These are phyloP conservation scores for Plantago coronopus DNA, from an alignment of 305 asterid genomes.

Conservation along the genomic window DNA sequence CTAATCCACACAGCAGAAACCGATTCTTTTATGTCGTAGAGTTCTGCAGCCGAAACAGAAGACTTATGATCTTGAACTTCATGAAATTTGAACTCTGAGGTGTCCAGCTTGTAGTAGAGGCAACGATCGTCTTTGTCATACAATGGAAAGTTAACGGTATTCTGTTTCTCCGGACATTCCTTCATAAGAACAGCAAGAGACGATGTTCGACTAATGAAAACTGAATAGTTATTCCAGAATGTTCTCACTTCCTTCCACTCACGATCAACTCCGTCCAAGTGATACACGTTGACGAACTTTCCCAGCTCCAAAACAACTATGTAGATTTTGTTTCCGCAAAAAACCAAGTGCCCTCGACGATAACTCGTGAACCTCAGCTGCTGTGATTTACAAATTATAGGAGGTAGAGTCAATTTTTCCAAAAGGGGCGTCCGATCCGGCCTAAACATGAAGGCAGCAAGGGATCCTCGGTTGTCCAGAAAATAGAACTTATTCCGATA, in stretches of 20 bases:
- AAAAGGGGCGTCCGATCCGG: not conserved
- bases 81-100: not conserved
- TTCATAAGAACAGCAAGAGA: not conserved
- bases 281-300: not conserved
- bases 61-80: not conserved
- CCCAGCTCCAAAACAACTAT: not conserved
- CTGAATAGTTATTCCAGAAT: not conserved
- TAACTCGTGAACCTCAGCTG: not conserved
- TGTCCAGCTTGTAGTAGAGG: not conserved
- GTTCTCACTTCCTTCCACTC: not conserved
- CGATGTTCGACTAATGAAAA: not conserved
- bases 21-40: not conserved
- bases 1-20: not conserved
- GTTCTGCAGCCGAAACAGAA: not conserved
- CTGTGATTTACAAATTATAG: not conserved
- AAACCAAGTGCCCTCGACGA: not conserved
- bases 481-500: not conserved
- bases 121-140: not conserved
- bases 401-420: not conserved
- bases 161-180: not conserved
- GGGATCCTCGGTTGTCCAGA: not conserved
- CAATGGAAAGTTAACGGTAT: not conserved
- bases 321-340: not conserved
- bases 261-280: not conserved
- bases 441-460: not conserved